Conservation (phyloP, 768 basidiomycete species). For the Tulasnella sp. region DNA sequence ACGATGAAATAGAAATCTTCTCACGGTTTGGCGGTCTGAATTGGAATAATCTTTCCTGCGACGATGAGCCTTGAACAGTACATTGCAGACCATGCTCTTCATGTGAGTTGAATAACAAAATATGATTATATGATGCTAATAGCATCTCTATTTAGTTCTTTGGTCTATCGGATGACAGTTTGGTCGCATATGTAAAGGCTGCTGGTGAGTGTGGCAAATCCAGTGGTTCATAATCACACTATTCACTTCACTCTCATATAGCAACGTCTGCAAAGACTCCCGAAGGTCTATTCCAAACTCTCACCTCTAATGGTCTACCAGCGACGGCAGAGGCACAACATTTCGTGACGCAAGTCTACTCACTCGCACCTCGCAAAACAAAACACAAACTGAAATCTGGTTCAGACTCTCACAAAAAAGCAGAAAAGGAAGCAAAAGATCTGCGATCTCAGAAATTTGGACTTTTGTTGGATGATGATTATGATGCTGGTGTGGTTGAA, state of each 20-base stretch:
- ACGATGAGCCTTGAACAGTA: conserved; percentile 20
- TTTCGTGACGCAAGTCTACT: conserved; percentile 68
- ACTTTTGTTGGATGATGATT: conserved; percentile 63
- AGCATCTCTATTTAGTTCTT: conserved; percentile 44
- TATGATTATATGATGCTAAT: background rate
- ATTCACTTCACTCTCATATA: conserved; percentile 21
- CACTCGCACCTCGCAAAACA: conserved; percentile 60
- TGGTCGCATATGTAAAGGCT: conserved; percentile 77
- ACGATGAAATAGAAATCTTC: background rate
- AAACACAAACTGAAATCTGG: conserved; percentile 47
- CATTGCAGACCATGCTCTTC: conserved; percentile 28
- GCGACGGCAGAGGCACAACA: conserved; percentile 64
- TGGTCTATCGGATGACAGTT: conserved; percentile 69
- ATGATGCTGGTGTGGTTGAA: conserved; percentile 23
- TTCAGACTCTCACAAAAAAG: conserved; percentile 43
- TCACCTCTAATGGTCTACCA: conserved; percentile 68
- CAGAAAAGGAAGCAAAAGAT: conserved; percentile 61
- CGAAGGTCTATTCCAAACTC: conserved; percentile 60
- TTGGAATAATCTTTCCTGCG: background rate
- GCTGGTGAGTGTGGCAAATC: conserved; percentile 41
- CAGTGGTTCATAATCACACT: background rate
- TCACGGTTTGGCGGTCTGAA: background rate
- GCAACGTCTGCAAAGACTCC: conserved; percentile 77
- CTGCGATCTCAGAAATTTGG: conserved; percentile 64
- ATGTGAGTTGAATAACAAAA: conserved; percentile 17